phyloP scores from a whole-genome alignment of 2,329 filamentous ascomycete genomes.

The Hymenoscyphus albidus region DNA sequence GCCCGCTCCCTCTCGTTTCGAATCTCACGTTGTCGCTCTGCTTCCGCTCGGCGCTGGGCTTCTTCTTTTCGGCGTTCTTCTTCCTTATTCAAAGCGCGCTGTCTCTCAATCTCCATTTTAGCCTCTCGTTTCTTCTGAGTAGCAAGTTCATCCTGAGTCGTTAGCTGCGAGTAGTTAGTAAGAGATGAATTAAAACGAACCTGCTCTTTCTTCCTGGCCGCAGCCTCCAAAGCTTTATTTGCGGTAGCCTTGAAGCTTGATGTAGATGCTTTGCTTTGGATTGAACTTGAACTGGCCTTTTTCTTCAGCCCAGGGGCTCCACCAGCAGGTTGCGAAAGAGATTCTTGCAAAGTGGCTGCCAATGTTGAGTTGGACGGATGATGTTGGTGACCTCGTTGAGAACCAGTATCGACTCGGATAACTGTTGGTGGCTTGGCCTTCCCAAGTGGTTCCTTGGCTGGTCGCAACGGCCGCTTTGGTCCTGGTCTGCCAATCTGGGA shows the following conservation, averaged over 20 bases:
- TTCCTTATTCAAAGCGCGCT: constrained; percentile 63
- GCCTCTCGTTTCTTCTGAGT: constrained; percentile 74
- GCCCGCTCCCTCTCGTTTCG: constrained; percentile 39
- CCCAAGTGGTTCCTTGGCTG: constrained; percentile 53
- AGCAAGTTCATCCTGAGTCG: constrained; percentile 65
- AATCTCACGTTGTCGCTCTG: constrained; percentile 44
- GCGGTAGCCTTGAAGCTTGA: constrained; percentile 64
- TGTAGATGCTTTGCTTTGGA: constrained; percentile 39
- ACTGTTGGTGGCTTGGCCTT: constrained; percentile 67
- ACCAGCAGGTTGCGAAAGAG: constrained; percentile 38
- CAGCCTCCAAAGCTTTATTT: constrained; percentile 68
- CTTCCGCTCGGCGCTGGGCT: constrained; percentile 55
- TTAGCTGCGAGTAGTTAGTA: constrained; percentile 2
- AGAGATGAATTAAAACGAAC: constrained; percentile 29
- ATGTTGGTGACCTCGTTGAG: constrained; percentile 59
- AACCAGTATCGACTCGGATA: constrained; percentile 66
- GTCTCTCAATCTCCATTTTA: constrained; percentile 77
- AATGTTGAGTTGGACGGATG: constrained; percentile 56
- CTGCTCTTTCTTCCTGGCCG: constrained; percentile 77
- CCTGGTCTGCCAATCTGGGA: constrained; percentile 46
- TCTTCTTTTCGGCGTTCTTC: constrained; percentile 62
- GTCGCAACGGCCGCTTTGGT: constrained; percentile 58
- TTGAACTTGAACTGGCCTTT: constrained; percentile 56
- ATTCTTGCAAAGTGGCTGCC: constrained; percentile 57
- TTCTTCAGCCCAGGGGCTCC: constrained; percentile 47